Base-by-base conservation (phyloP, 1,284 basidiomycete genomes). In the Cryptococcus hybrid region DNA sequence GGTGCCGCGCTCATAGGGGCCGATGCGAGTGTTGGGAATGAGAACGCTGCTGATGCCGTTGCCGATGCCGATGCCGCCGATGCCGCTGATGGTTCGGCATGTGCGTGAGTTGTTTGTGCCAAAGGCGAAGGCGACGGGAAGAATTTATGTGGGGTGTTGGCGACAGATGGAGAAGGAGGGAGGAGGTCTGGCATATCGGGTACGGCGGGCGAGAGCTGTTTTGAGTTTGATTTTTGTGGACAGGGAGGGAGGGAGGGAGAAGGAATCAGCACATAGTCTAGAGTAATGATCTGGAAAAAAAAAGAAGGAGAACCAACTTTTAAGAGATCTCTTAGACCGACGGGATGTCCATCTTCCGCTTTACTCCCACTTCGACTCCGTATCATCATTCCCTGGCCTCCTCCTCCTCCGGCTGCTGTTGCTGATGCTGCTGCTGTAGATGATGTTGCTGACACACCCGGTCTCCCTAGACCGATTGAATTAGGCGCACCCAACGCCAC, bases 151-250 rank as follows among this genome's bases (percentile, higher is more conserved):
- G 64, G 65, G 5, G 61, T 63, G 6, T 68, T 60, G 7, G 83
- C 81, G 9, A 54, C 42, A 7, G 85, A 85, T 4, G 89, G 89
- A 1, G 88, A 90, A 0, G 89, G 88, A 0, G 89, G 89, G 15
- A 90, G 77, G 15, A 91, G 78, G 67, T 92, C 90, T 34, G 65
- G 59, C 34, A 73, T 55, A 51, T 72, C 66, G 38, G 76, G 59
- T 38, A 71, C 70, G 7, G 71, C 67, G 2, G 75, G 64, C 1
- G 74, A 70, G 7, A 76, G 64, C 72, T 71, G 44, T 36, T 2
- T 30, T 30, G 30, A 30, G 30, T 30, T 30, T 30, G 43, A 30
- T 30, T 30, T 30, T 30, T 30, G 30, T 4, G 30, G 30, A 30
- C 6, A 44, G 43, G 2, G 40, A 44, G 43, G n/a, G 7, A 44